Percentiles rank a stretch among this genome's conserved stretches.
phyloP scores from a whole-genome alignment of 225 moss, liverwort and hornwort genomes.

The Pseudoscleropodium purum region DNA sequence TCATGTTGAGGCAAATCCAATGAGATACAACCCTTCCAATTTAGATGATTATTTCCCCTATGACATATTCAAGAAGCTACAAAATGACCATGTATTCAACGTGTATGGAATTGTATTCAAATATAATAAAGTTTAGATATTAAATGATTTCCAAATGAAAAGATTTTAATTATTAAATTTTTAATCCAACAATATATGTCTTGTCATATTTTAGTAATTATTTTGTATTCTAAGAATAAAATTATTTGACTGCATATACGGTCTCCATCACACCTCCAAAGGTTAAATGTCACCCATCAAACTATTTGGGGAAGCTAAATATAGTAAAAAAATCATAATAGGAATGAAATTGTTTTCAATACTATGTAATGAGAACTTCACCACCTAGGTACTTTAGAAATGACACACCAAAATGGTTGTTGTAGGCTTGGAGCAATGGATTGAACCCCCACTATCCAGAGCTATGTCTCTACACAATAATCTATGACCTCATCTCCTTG shows the following conservation, averaged over 20 bases:
- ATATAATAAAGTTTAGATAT: neutral
- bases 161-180: neutral
- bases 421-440: rapidly evolving
- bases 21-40: no score
- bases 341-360: neutral
- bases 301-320: no score
- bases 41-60: no score
- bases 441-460: rapidly evolving
- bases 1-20: rapidly evolving
- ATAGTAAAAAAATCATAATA: neutral
- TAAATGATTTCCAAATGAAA: no score
- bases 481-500: no score
- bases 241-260: rapidly evolving
- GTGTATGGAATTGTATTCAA: no score
- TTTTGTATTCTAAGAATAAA: neutral
- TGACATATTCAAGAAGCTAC: no score
- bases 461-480: no score
- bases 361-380: neutral
- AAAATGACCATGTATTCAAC: no score
- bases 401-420: no score
- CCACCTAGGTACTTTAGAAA: no score
- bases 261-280: neutral
- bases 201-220: neutral
- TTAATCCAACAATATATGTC: neutral
- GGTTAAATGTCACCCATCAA: neutral